A percentile compares a stretch with the other conserved stretches of the same genome.
phyloP scores from a whole-genome alignment of 1,284 basidiomycete species.

The Tetrapyrgos nigripes region DNA sequence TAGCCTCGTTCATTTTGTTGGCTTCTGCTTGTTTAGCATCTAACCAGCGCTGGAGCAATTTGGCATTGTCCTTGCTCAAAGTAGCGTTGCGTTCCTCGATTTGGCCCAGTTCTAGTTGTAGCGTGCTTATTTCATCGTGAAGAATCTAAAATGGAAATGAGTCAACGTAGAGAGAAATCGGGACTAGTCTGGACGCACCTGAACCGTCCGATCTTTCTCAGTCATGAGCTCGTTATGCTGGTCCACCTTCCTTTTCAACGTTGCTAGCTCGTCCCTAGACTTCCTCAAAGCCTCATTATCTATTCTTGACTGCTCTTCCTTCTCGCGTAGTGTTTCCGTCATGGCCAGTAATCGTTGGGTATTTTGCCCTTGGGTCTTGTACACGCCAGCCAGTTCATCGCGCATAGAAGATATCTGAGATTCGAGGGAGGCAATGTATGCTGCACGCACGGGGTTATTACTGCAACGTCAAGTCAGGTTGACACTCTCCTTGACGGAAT shows the following conservation, averaged over 20 bases:
- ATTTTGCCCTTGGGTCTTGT: constrained; percentile 97
- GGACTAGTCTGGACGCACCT: constrained; percentile 55
- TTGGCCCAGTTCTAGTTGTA: constrained; percentile 89
- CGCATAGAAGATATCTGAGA: constrained; percentile 90
- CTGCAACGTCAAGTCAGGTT: constrained; percentile 39
- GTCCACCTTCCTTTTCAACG: constrained; percentile 78
- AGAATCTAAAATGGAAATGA: constrained; percentile 66
- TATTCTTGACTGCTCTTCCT: constrained; percentile 82
- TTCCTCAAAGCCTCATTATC: constrained; percentile 81
- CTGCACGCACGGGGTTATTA: constrained; percentile 84
- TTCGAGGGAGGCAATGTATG: constrained; percentile 91
- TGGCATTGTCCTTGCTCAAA: constrained; percentile 92
- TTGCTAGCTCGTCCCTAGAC: constrained; percentile 72
- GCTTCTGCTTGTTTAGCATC: constrained; percentile 94
- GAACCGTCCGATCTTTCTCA: constrained; percentile 89
- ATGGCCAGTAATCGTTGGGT: constrained; percentile 91
- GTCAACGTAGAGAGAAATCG: constrained; percentile 9
- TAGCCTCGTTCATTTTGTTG: constrained; percentile 94
- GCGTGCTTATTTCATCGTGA: constrained; percentile 92
- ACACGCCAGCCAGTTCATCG: constrained; percentile 91
- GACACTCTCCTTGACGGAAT: constrained; percentile 9
- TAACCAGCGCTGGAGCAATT: constrained; percentile 93
- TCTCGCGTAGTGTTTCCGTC: constrained; percentile 93
- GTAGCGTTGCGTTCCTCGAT: constrained; percentile 87
- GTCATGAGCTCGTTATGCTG: constrained; percentile 86